phyloP scores from a whole-genome alignment of 495 filamentous ascomycete genomes.

The Penicillium soppii region DNA sequence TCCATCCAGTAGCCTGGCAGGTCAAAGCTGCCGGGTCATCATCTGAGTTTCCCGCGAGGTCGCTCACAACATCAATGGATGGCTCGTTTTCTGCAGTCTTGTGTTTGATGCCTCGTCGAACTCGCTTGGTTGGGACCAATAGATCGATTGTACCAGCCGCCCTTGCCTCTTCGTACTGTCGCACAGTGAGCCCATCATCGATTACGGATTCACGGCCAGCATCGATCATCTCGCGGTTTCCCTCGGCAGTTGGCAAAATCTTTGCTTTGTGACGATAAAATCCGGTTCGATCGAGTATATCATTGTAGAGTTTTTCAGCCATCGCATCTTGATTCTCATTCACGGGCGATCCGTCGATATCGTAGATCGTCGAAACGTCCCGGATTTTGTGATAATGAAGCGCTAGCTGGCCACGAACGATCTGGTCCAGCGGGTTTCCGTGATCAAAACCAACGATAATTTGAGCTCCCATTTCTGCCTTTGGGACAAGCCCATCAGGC shows the following conservation, averaged over 20 bases:
- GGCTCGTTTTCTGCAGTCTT: slow-evolving; percentile 43
- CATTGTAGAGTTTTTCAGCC: slow-evolving; percentile 89
- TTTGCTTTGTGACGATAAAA: slow-evolving; percentile 77
- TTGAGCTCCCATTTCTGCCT: slow-evolving; percentile 94
- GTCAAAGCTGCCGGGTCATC: slow-evolving; percentile 65
- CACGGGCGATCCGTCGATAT: slow-evolving; percentile 78
- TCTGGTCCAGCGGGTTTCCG: slow-evolving; percentile 87
- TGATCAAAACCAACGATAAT: slow-evolving; percentile 96
- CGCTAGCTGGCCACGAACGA: slow-evolving; percentile 87
- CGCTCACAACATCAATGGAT: slow-evolving; percentile 48
- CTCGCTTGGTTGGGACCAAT: slow-evolving; percentile 40
- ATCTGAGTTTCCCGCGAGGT: slow-evolving; percentile 56
- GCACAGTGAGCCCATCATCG: slow-evolving; percentile 69
- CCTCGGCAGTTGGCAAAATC: slow-evolving; percentile 70
- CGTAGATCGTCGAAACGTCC: slow-evolving; percentile 87
- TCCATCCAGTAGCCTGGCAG: slow-evolving; percentile 79
- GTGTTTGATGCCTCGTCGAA: slow-evolving; percentile 45
- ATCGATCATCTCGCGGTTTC: slow-evolving; percentile 81
- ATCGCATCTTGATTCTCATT: slow-evolving; percentile 76
- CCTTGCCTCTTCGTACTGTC: slow-evolving; percentile 63
- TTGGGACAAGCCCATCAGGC: slow-evolving; percentile 58
- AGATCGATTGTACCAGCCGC: slow-evolving; percentile 42
- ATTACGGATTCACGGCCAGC: slow-evolving; percentile 72
- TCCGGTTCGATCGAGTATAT: slow-evolving; percentile 87
- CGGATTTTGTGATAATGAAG: slow-evolving; percentile 80